Conservation (phyloP, 2,329 filamentous ascomycete genomes). For the Hypoxylon sp. region DNA sequence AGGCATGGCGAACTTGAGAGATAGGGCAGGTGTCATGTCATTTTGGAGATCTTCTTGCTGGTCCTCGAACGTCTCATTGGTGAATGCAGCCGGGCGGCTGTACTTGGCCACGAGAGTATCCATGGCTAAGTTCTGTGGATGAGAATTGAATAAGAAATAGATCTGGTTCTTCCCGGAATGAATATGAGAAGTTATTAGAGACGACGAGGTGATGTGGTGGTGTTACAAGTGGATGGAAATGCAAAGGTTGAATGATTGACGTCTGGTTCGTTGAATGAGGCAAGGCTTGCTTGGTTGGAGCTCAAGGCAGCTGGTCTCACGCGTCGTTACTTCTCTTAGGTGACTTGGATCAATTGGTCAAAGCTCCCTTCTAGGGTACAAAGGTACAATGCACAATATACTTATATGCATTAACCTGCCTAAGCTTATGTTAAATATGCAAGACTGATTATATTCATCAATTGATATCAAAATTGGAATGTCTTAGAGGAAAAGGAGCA, state of each 20-base stretch:
- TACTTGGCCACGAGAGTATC: conserved; percentile 94
- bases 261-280: conserved; percentile 25
- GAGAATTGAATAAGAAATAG: conserved; percentile 1
- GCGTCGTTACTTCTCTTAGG: conserved; percentile 44
- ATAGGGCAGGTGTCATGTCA: conserved; percentile 81
- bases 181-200: conserved; percentile 15
- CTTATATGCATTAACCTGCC: neutral
- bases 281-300: conserved; percentile 29
- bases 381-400: neutral
- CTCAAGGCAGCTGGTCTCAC: conserved; percentile 55
- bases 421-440: neutral
- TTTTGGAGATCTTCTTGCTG: conserved; percentile 81
- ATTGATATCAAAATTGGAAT: too few relatives aligned
- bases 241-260: conserved; percentile 34
- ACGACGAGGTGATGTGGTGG: conserved; percentile 29
- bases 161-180: conserved; percentile 25
- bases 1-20: conserved; percentile 94
- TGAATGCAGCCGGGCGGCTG: conserved; percentile 81
- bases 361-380: conserved; percentile 33
- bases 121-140: conserved; percentile 68
- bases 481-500: too few relatives aligned
- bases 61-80: conserved; percentile 80
- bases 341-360: conserved; percentile 17
- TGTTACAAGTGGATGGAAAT: conserved; percentile 35
- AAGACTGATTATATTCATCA: too few relatives aligned